A percentile compares a stretch with the other conserved stretches of the same genome.
Conservation (phyloP, 2,329 filamentous ascomycete genomes). For the Mycosphaerella sp. region DNA sequence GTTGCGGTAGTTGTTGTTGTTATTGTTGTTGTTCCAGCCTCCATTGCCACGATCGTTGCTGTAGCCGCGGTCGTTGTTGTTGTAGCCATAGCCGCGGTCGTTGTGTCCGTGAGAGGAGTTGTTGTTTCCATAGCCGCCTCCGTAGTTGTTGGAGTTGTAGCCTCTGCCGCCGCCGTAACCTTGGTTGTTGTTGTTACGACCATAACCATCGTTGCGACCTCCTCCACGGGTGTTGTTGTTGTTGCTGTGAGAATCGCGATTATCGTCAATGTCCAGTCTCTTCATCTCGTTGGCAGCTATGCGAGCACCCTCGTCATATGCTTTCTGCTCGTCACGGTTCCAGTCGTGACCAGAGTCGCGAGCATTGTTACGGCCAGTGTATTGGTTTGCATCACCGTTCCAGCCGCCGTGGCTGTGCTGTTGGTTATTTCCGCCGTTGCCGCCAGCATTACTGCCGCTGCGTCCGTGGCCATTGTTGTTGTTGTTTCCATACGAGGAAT, state of each 20-base stretch:
- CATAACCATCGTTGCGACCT: slow-evolving; percentile 4
- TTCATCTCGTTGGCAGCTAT: slow-evolving; percentile 11
- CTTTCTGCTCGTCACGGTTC: slow-evolving; percentile 10
- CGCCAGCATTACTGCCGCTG: slow-evolving; percentile 5
- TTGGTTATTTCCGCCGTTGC: not conserved
- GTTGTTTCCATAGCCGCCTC: slow-evolving; percentile 11
- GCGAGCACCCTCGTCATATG: slow-evolving; percentile 13
- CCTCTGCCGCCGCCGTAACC: slow-evolving; percentile 5
- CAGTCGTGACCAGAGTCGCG: slow-evolving; percentile 12
- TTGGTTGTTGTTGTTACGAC: slow-evolving; percentile 8
- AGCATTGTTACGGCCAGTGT: not conserved
- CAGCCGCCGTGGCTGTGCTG: not conserved
- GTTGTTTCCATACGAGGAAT: not conserved
- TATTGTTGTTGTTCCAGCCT: not conserved
- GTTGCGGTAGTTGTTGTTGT: slow-evolving; percentile 1
- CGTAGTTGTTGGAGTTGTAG: slow-evolving; percentile 6
- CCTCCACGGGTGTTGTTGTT: slow-evolving; percentile 5
- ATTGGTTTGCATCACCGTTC: slow-evolving; percentile 4
- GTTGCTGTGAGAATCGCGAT: not conserved
- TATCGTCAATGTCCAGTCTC: slow-evolving; percentile 7
- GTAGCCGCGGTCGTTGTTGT: slow-evolving; percentile 3
- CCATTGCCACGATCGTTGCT: slow-evolving; percentile 1
- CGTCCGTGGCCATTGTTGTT: slow-evolving; percentile 4
- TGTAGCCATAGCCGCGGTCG: slow-evolving; percentile 8
- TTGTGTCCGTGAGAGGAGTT: slow-evolving; percentile 6